Percentiles rank a stretch among this genome's conserved stretches.
Conservation (phyloP, 768 basidiomycete species). For the Exsudoporus frostii region DNA sequence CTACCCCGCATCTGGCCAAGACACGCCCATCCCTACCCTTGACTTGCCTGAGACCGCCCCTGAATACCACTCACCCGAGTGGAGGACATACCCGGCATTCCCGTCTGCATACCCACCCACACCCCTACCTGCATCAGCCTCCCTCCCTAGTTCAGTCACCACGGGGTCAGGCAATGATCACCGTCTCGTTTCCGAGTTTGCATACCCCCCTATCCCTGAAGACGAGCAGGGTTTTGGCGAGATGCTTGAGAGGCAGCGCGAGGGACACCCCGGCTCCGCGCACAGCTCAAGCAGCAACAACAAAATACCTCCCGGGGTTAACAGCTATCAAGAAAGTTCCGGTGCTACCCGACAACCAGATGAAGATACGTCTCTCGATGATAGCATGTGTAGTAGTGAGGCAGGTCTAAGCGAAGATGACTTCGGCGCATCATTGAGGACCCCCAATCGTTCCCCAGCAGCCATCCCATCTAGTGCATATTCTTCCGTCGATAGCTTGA, state of each 20-base stretch:
- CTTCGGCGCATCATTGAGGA: slow-evolving; percentile 65
- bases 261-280: slow-evolving; percentile 58
- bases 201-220: slow-evolving; percentile 37
- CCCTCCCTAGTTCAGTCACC: slow-evolving; percentile 25
- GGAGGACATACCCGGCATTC: slow-evolving; percentile 70
- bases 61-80: slow-evolving; percentile 52
- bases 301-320: slow-evolving; percentile 40
- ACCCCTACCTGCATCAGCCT: slow-evolving; percentile 44
- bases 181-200: slow-evolving; percentile 3
- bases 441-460: slow-evolving; percentile 43
- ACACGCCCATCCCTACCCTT: slow-evolving; percentile 5
- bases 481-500: slow-evolving; percentile 27
- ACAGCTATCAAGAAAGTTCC: slow-evolving; percentile 6
- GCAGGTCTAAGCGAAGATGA: slow-evolving; percentile 44
- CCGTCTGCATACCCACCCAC: slow-evolving; percentile 78
- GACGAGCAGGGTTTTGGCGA: slow-evolving; percentile 60
- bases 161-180: neutral
- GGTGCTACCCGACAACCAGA: slow-evolving; percentile 8
- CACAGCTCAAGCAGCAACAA: slow-evolving; percentile 58
- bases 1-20: slow-evolving; percentile 25
- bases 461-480: slow-evolving; percentile 19
- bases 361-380: slow-evolving; percentile 22
- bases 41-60: slow-evolving; percentile 26
- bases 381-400: slow-evolving; percentile 27
- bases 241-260: slow-evolving; percentile 68